Conservation (phyloP, 2,329 filamentous ascomycete species). For the Alternaria consortialis region DNA sequence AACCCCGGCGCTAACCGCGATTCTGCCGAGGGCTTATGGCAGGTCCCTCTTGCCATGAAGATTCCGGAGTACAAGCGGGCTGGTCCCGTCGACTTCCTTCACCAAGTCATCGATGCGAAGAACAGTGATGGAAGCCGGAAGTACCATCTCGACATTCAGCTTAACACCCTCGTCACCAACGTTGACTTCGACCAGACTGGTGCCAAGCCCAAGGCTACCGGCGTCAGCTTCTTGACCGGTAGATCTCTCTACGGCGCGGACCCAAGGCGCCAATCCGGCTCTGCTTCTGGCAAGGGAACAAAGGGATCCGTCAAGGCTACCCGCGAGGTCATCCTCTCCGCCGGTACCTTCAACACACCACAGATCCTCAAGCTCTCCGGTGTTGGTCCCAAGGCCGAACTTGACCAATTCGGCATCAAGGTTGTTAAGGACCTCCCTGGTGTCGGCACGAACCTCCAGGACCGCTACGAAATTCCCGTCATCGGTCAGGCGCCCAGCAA, state of each 20-base stretch:
- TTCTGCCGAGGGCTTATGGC: constrained; percentile 60
- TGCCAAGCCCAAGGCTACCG: constrained; percentile 58
- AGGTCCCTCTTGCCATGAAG: constrained; percentile 65
- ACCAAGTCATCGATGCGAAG: constrained; percentile 57
- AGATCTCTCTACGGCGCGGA: constrained; percentile 52
- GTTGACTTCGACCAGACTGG: constrained; percentile 69
- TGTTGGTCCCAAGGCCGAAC: constrained; percentile 65
- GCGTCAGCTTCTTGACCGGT: constrained; percentile 54
- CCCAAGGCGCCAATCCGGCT: constrained; percentile 35
- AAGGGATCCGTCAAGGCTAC: constrained; percentile 40
- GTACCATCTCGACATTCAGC: constrained; percentile 64
- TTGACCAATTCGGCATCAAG: constrained; percentile 63
- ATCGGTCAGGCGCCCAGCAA: constrained; percentile 55
- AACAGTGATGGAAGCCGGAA: constrained; percentile 60
- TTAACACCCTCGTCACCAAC: constrained; percentile 71
- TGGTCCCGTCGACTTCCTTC: constrained; percentile 64
- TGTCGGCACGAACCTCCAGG: constrained; percentile 71
- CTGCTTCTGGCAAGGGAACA: constrained; percentile 19
- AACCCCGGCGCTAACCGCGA: constrained; percentile 57
- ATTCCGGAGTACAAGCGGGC: constrained; percentile 54
- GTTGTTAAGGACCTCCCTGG: constrained; percentile 66
- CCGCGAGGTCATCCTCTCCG: constrained; percentile 39
- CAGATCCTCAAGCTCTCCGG: constrained; percentile 70
- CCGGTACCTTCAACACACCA: constrained; percentile 68
- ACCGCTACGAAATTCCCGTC: constrained; percentile 63